phyloP scores from a whole-genome alignment of 148 eudicot genomes.

The Nyssa sinensis region DNA sequence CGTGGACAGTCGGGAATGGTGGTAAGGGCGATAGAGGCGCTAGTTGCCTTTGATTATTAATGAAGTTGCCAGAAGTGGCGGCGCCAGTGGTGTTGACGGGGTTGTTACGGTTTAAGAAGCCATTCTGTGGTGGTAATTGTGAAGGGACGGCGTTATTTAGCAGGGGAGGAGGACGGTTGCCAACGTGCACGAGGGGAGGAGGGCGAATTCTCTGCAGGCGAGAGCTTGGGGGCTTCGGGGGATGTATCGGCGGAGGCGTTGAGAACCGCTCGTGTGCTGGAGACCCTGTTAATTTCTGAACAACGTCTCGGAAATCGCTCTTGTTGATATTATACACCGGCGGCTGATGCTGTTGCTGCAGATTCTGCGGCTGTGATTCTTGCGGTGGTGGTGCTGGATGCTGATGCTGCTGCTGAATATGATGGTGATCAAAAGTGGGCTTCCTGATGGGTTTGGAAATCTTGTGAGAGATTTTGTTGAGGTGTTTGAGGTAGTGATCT shows the following conservation, averaged over 20 bases:
- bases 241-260: slow-evolving; percentile 34
- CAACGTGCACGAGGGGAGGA: slow-evolving; percentile 69
- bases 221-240: slow-evolving; percentile 58
- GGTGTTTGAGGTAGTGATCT: slow-evolving; percentile 47
- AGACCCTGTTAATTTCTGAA: slow-evolving; percentile 86
- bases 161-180: slow-evolving; percentile 44
- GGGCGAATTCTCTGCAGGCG: slow-evolving; percentile 91
- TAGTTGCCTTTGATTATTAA: slow-evolving; percentile 13
- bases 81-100: slow-evolving; percentile 3
- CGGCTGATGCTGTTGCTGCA: slow-evolving; percentile 54
- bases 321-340: slow-evolving; percentile 92
- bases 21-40: slow-evolving; percentile 71
- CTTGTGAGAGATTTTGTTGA: slow-evolving; percentile 72
- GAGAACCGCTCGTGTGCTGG: slow-evolving; percentile 61
- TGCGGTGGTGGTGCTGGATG: background rate
- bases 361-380: slow-evolving; percentile 19
- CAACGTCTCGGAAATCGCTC: slow-evolving; percentile 85
- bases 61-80: background rate
- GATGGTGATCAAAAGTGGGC: slow-evolving; percentile 17
- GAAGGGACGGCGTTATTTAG: slow-evolving; percentile 13
- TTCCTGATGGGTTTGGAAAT: slow-evolving; percentile 52
- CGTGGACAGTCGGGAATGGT: slow-evolving; percentile 76
- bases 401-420: slow-evolving; percentile 6
- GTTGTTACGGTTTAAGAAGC: background rate
- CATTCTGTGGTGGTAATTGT: slow-evolving; percentile 4